Percentiles rank a stretch among this genome's conserved stretches.
Evolutionary conservation across 2,329 filamentous ascomycete species (phyloP).

Genomic region (Penicillium sp.): DNA sequence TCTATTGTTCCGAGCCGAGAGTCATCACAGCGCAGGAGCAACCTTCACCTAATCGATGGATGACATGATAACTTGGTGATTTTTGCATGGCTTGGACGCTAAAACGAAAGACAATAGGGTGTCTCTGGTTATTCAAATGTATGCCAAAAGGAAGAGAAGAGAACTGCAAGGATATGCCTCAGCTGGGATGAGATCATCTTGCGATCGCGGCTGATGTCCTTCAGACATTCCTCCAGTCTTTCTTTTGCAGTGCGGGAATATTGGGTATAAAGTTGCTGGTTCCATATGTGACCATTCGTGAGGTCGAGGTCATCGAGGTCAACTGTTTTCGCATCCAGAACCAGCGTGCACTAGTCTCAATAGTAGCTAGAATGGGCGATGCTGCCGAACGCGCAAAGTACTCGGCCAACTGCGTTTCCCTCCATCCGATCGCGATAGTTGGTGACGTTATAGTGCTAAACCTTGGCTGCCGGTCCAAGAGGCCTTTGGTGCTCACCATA

Average conservation of each 20-base stretch:
- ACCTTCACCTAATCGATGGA: neutral
- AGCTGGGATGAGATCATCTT: constrained; percentile 8
- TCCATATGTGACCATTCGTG: constrained; percentile 15
- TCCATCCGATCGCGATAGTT: constrained; percentile 7
- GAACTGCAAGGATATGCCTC: constrained; percentile 11
- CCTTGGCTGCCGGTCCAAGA: constrained; percentile 1
- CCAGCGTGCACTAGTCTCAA: constrained; percentile 15
- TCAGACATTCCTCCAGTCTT: constrained; percentile 4
- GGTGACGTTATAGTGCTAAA: constrained; percentile 1
- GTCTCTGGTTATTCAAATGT: neutral
- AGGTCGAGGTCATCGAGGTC: constrained; percentile 11
- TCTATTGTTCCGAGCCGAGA: neutral
- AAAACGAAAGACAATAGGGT: too few species aligned
- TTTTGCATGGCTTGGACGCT: neutral
- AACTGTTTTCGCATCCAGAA: constrained; percentile 15
- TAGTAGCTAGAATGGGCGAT: constrained; percentile 12
- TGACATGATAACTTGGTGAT: neutral
- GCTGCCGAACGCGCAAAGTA: constrained; percentile 16
- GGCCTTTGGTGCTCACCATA: neutral
- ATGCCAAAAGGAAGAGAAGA: constrained; percentile 14
- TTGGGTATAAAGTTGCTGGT: constrained; percentile 11
- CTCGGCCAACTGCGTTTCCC: constrained; percentile 10
- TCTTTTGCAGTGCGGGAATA: constrained; percentile 12
- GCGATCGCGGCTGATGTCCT: constrained; percentile 3
- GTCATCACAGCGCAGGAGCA: neutral